Percentiles rank a stretch among this genome's conserved stretches.
phyloP scores from a whole-genome alignment of 2,329 filamentous ascomycete genomes.

The Colletotrichum noveboracense region DNA sequence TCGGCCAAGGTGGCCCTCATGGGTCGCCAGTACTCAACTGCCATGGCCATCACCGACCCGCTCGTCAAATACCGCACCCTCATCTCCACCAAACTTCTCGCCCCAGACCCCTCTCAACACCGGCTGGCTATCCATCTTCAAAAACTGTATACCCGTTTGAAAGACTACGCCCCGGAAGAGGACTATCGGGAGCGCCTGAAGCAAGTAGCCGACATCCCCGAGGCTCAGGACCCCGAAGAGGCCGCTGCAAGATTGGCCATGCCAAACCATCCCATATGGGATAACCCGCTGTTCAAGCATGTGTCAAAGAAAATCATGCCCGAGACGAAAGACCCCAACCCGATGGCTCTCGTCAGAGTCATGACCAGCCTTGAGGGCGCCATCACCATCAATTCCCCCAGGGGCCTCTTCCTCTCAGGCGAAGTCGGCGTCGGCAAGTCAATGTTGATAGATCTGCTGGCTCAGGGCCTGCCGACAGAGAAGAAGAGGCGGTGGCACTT shows the following conservation, averaged over 20 bases:
- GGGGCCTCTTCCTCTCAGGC: constrained; percentile 77
- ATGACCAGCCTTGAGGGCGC: constrained; percentile 75
- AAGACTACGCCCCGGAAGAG: constrained; percentile 76
- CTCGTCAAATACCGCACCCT: constrained; percentile 78
- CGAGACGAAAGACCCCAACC: constrained; percentile 55
- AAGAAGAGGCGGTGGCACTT: constrained; percentile 83
- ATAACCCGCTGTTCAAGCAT: constrained; percentile 63
- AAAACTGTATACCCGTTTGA: constrained; percentile 76
- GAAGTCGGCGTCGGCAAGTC: constrained; percentile 85
- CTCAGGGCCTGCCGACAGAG: constrained; percentile 74
- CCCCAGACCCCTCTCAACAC: constrained; percentile 75
- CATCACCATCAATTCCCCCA: constrained; percentile 73
- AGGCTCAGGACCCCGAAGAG: constrained; percentile 31
- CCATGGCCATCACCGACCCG: constrained; percentile 71
- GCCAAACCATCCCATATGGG: constrained; percentile 59
- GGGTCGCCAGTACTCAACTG: constrained; percentile 42
- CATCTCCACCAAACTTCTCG: constrained; percentile 68
- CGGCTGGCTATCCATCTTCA: constrained; percentile 77
- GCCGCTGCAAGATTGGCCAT: constrained; percentile 48
- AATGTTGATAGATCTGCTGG: constrained; percentile 85
- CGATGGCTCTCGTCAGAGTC: constrained; percentile 69
- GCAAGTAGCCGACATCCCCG: constrained; percentile 58
- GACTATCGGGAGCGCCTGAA: constrained; percentile 73
- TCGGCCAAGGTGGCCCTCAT: not conserved
- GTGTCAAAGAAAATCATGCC: constrained; percentile 57